A percentile compares a stretch with the other conserved stretches of the same genome.
These are phyloP conservation scores for Cladophialophora exuberans DNA, from an alignment of 2,329 filamentous ascomycete species.

Conservation along the genomic window DNA sequence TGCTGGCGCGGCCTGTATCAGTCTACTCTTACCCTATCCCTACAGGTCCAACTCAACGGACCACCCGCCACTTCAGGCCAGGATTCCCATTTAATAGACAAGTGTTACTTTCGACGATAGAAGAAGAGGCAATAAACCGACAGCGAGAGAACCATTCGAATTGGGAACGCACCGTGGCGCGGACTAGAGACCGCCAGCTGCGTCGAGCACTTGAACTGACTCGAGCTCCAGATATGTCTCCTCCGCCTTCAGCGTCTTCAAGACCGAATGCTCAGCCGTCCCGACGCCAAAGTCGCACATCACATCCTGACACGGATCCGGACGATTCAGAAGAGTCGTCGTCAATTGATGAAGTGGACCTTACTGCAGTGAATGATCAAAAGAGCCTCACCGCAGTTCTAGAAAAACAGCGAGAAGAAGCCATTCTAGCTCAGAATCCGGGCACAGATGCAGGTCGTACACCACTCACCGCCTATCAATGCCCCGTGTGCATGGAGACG, in stretches of 20 bases:
- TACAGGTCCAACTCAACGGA: too few species aligned
- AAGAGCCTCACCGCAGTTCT: slow-evolving; percentile 48
- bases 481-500: slow-evolving; percentile 67
- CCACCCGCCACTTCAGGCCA: too few species aligned
- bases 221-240: slow-evolving; percentile 17
- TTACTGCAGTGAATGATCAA: slow-evolving; percentile 50
- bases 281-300: not conserved
- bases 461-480: slow-evolving; percentile 55
- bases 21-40: too few species aligned
- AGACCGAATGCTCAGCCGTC: slow-evolving; percentile 1
- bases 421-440: slow-evolving; percentile 46
- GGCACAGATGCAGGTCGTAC: slow-evolving; percentile 39
- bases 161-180: slow-evolving; percentile 28
- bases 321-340: too few species aligned
- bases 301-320: slow-evolving; percentile 6
- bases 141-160: slow-evolving; percentile 30
- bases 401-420: slow-evolving; percentile 58
- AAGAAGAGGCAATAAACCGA: slow-evolving; percentile 29
- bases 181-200: slow-evolving; percentile 21
- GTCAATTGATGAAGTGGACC: slow-evolving; percentile 53
- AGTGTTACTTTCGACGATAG: too few species aligned
- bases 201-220: not conserved
- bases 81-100: too few species aligned
- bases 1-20: too few species aligned
- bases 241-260: slow-evolving; percentile 21